These are phyloP conservation scores for Tephrocybe sp. DNA, from an alignment of 768 basidiomycete genomes.

Conservation along the genomic window DNA sequence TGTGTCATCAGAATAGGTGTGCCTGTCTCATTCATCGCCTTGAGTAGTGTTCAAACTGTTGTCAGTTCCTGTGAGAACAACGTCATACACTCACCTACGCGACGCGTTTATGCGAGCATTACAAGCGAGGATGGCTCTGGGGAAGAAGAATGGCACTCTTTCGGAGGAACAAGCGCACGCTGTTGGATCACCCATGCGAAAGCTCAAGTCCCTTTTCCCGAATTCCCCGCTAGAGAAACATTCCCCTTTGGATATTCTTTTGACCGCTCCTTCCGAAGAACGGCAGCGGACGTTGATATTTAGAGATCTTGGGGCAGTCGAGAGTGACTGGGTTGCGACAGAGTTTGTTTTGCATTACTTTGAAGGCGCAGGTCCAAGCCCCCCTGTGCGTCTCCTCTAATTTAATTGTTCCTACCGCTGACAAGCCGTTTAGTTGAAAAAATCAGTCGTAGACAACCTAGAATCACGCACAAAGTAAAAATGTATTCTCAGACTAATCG, in stretches of 20 bases:
- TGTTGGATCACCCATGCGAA: conserved; percentile 63
- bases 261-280: conserved; percentile 55
- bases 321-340: conserved; percentile 73
- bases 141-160: conserved; percentile 50
- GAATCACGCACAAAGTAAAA: conserved; percentile 28
- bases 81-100: conserved; percentile 76
- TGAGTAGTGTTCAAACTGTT: not conserved
- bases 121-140: conserved; percentile 55
- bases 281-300: conserved; percentile 59
- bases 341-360: conserved; percentile 78
- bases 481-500: too few species aligned
- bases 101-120: conserved; percentile 83
- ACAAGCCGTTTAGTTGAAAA: conserved; percentile 43
- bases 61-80: conserved; percentile 77
- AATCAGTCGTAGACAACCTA: conserved; percentile 44
- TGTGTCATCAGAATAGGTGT: conserved; percentile 77
- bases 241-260: conserved; percentile 65
- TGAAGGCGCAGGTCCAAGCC: conserved; percentile 68
- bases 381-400: conserved; percentile 50
- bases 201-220: conserved; percentile 77
- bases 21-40: conserved; percentile 14
- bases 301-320: conserved; percentile 71
- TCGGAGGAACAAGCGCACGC: conserved; percentile 58
- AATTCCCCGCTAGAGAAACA: conserved; percentile 67
- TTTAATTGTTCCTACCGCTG: not conserved